Evolutionary conservation across 2,329 filamentous ascomycete species (phyloP), one percentile per base, ranked within the genome.

Genomic region (Stachybotrys chartarum): DNA sequence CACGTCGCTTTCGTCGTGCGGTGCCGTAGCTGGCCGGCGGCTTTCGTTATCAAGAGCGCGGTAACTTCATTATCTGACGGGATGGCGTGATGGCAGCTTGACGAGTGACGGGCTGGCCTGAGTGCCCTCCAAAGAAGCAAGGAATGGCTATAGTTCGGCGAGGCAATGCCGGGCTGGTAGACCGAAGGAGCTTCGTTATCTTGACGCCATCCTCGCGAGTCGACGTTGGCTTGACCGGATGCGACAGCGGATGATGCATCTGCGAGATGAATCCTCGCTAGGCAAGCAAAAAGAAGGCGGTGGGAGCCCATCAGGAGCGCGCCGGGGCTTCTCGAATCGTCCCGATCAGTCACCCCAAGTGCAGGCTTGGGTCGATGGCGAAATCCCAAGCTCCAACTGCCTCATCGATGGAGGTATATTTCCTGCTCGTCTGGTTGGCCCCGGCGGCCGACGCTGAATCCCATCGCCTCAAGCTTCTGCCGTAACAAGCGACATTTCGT

Each of bases 321-420:
- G 10, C 8, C 14, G 35, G 35, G 35, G 3, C 8, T 42, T 42
- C 5, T 42, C 10, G 35, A 42, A 42, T 42, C 5, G 35, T 42
- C 35, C 35, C 35, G 35, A 42, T 42, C 10, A 14, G 35, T 24
- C 24, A 2, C 24, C 24, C 35, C 14, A 42, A 3, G 35, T 14
- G 35, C 35, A 10, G 35, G 35, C 35, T 42, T 47, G 16, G n/a
- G 45, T 24, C 45, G 45, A 52, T 52, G 50, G 50, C 50, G 50
- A 52, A 42, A 52, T 52, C 35, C 50, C 5, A 32, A 52, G 30
- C 50, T 44, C 50, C 30, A 44, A 52, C 50, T 32, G 50, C 50
- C 50, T 52, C 50, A 52, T 52, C 32, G 17, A n/a, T 14, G 5
- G 44, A 52, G 18, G 32, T n/a, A 30, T 30, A 30, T 18, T 42